Base-by-base conservation (phyloP, 2,329 filamentous ascomycete genomes). In the Pseudocercospora pini-densiflorae region DNA sequence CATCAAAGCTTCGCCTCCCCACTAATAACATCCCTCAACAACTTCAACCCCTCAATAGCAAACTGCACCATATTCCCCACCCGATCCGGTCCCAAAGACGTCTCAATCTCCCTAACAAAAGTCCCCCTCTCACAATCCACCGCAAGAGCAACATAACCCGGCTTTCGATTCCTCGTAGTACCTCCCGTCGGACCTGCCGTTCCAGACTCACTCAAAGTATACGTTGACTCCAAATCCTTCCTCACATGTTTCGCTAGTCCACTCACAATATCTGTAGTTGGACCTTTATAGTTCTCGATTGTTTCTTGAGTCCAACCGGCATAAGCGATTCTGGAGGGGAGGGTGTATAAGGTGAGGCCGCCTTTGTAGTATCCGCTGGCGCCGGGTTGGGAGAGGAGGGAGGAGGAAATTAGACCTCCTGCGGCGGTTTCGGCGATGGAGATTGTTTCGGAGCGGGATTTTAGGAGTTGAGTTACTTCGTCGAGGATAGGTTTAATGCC, bases 181-280 rank as follows among this genome's bases (percentile, higher is more conserved):
- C 87, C 88, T 12, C 85, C 86, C 0, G 85, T 88, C 8, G 88
- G 88, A 0, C 88, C 88, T n/a, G 88, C 88, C 1, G 87, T 90
- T 0, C 88, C 88, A 61, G 84, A 87, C 79, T 90, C 87, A 62
- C 81, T 81, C 7, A 89, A 73, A 8, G 84, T 83, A 73, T 89
- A 90, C 19, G 86, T 88, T 64, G 82, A 83, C 6, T 80, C 80
- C 27, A 90, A 75, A 53, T 82, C 85, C n/a, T 73, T 77, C n/a
- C 87, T 77, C 29, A 87, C 84, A 71, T 88, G 83, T 47, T 82
- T 81, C 0, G 88, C 88, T 7, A 90, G 73, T 0, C 82, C 84
- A 0, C 80, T 77, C 2, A 90, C 88, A 60, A 90, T 81, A 1
- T 83, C 81, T 0, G 86, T 82, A 1, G 86, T 89, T 0, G 88